A percentile compares a stretch with the other conserved stretches of the same genome.
Conservation (phyloP, 2,329 filamentous ascomycete species). For the Cadophora sp. region DNA sequence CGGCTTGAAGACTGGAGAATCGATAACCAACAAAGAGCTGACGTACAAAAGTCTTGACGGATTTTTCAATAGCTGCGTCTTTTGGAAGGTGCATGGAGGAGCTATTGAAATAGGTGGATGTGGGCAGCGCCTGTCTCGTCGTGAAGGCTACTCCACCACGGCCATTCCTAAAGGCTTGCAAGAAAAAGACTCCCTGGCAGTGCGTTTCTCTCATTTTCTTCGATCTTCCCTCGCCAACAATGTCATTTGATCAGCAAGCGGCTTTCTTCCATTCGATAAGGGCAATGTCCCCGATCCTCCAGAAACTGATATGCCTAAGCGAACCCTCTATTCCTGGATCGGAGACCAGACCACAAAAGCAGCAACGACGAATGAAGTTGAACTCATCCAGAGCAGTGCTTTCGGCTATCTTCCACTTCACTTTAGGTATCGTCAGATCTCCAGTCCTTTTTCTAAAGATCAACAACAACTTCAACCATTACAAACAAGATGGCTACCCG, state of each 20-base stretch:
- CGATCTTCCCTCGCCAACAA: neutral
- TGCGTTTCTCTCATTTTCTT: neutral
- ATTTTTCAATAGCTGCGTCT: no score
- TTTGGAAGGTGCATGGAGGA: no score
- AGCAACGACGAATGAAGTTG: neutral
- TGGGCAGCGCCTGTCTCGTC: no score
- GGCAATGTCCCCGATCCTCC: neutral
- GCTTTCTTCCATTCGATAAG: neutral
- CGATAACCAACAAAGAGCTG: no score
- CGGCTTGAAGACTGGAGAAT: no score
- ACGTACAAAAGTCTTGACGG: no score
- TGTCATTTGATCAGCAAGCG: neutral
- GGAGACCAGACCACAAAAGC: neutral
- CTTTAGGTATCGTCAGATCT: neutral
- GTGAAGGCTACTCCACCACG: no score
- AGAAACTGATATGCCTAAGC: neutral
- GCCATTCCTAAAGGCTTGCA: no score
- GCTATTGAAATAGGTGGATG: no score
- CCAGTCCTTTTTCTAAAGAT: neutral
- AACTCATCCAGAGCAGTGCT: slow-evolving; percentile 1
- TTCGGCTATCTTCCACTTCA: neutral
- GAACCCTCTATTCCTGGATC: neutral
- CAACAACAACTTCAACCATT: neutral
- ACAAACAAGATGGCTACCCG: neutral
- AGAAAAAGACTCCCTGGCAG: no score